Percentiles rank a stretch among this genome's conserved stretches.
Evolutionary conservation across 345 rosid genomes (phyloP).

Genomic region (Pistacia integerrima): DNA sequence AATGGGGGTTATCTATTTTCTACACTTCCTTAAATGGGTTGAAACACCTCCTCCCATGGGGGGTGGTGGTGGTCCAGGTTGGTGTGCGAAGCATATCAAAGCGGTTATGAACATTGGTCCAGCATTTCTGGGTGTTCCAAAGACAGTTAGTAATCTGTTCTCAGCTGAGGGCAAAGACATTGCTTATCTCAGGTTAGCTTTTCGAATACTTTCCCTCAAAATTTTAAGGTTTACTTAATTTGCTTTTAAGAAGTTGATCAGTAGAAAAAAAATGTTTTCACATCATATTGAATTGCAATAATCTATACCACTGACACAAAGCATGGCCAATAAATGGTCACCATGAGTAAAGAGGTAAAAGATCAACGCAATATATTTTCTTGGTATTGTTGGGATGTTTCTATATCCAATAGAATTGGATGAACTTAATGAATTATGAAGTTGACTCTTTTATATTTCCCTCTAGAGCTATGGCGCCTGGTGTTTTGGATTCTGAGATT

Average conservation of each 20-base stretch:
- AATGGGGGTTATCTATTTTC: constrained; percentile 74
- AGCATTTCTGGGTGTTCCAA: constrained; percentile 68
- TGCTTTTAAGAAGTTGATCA: not conserved
- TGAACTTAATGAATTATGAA: not conserved
- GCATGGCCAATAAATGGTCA: not conserved
- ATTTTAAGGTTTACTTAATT: not conserved
- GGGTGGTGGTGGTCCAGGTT: constrained; percentile 63
- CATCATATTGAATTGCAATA: not conserved
- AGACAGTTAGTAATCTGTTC: constrained; percentile 55
- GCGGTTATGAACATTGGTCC: constrained; percentile 71
- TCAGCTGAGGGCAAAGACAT: constrained; percentile 63
- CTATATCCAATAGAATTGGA: not conserved
- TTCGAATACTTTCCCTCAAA: not conserved
- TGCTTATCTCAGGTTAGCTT: constrained; percentile 53
- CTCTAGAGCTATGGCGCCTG: constrained; percentile 55
- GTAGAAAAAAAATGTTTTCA: not conserved
- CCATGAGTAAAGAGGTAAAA: not conserved
- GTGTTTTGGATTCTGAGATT: constrained; percentile 53
- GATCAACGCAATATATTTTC: no score
- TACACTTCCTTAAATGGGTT: constrained; percentile 87
- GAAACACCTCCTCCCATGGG: constrained; percentile 64
- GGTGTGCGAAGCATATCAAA: constrained; percentile 74
- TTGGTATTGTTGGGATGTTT: not conserved
- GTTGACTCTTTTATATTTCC: constrained; percentile 15
- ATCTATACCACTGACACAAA: not conserved